These are phyloP conservation scores for Austropuccinia psidii DNA, from an alignment of 1,284 basidiomycete species.

Conservation along the genomic window DNA sequence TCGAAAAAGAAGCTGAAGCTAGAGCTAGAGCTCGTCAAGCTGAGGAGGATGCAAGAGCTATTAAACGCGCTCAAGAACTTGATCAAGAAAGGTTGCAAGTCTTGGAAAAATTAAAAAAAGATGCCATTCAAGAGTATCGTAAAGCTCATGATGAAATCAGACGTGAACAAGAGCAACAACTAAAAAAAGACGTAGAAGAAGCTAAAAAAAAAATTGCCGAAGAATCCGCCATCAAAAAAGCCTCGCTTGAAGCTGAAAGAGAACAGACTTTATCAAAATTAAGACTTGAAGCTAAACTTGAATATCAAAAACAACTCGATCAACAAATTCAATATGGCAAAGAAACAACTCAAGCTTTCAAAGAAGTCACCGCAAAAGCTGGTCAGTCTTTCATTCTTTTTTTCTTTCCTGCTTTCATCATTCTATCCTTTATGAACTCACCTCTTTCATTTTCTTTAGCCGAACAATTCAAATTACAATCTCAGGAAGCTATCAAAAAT, in stretches of 20 bases:
- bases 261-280: constrained; percentile 13
- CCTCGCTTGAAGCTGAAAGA: constrained; percentile 20
- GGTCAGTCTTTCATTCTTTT: neutral
- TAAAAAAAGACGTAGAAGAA: constrained; percentile 29
- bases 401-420: neutral
- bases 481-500: constrained; percentile 12
- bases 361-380: constrained; percentile 17
- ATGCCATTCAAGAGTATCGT: constrained; percentile 24
- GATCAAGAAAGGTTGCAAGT: constrained; percentile 7
- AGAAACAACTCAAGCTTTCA: constrained; percentile 19
- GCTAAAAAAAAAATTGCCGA: constrained; percentile 30
- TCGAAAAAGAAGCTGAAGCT: constrained; percentile 27
- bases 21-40: constrained; percentile 26
- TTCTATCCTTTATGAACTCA: neutral
- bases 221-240: constrained; percentile 17
- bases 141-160: constrained; percentile 15
- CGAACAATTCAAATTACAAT: constrained; percentile 26
- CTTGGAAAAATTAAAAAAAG: constrained; percentile 13
- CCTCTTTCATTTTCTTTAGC: neutral
- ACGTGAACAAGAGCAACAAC: constrained; percentile 18
- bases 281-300: constrained; percentile 20
- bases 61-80: constrained; percentile 12
- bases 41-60: constrained; percentile 24
- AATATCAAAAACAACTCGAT: constrained; percentile 31
- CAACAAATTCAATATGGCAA: constrained; percentile 9